A percentile compares a stretch with the other conserved stretches of the same genome.
Conservation (phyloP, 1,284 basidiomycete species). For the Singerocomus inundabilis region DNA sequence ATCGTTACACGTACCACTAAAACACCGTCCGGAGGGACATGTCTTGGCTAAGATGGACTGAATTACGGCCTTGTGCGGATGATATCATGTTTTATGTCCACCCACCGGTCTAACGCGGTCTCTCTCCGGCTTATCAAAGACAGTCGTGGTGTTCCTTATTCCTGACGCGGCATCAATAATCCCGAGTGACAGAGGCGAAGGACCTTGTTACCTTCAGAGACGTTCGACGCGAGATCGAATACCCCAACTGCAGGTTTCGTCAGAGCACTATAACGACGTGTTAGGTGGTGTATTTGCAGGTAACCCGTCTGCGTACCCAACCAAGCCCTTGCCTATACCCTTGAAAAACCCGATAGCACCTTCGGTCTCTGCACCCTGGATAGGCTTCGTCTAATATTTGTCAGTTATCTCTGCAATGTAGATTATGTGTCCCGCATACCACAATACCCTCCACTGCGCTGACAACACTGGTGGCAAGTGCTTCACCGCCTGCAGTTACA, state of each 20-base stretch:
- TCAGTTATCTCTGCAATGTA: conserved; percentile 1
- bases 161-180: conserved; percentile 38
- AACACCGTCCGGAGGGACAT: conserved; percentile 84
- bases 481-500: conserved; percentile 91
- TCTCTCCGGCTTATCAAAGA: conserved; percentile 91
- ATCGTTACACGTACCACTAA: conserved; percentile 58
- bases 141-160: conserved; percentile 97
- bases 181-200: neutral
- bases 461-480: conserved; percentile 90
- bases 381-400: conserved; percentile 75
- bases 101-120: conserved; percentile 83
- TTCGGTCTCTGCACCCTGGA: conserved; percentile 94
- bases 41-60: conserved; percentile 62
- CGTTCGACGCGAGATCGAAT: conserved; percentile 93
- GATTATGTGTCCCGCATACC: conserved; percentile 45
- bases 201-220: conserved; percentile 75
- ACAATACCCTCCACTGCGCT: conserved; percentile 96
- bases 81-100: conserved; percentile 1
- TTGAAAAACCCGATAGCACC: conserved; percentile 98
- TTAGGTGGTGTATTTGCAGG: conserved; percentile 15
- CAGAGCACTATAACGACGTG: conserved; percentile 57
- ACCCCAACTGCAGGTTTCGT: conserved; percentile 98
- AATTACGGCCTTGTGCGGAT: neutral
- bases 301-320: conserved; percentile 61
- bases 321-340: conserved; percentile 94